Conservation (phyloP, 2,329 filamentous ascomycete species). For the Simplicillium sp. region DNA sequence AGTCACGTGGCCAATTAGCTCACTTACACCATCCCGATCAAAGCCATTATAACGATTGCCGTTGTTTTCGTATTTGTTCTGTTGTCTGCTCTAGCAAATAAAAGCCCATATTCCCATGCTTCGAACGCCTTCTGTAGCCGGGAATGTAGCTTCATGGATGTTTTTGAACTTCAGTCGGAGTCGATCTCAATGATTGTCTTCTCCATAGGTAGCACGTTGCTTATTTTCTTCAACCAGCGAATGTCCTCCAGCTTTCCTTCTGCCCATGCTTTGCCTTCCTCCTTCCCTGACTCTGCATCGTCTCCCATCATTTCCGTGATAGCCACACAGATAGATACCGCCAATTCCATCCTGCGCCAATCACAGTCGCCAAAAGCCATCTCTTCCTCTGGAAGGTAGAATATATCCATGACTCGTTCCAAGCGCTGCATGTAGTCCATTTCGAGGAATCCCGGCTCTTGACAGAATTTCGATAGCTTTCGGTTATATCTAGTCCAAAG, state of each 20-base stretch:
- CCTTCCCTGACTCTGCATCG: conserved; percentile 10
- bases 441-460: conserved; percentile 4
- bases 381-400: conserved; percentile 18
- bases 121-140: too few relatives aligned
- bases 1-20: too few relatives aligned
- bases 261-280: conserved; percentile 14
- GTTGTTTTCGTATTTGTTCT: too few relatives aligned
- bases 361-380: conserved; percentile 12
- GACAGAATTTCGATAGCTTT: conserved; percentile 11
- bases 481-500: conserved; percentile 13
- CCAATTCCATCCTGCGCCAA: conserved; percentile 15
- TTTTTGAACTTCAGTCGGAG: too few relatives aligned
- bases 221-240: conserved; percentile 12
- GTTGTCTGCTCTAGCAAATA: too few relatives aligned
- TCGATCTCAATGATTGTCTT: too few relatives aligned
- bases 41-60: too few relatives aligned
- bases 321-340: conserved; percentile 15
- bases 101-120: too few relatives aligned
- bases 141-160: too few relatives aligned
- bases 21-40: too few relatives aligned
- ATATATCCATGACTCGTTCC: conserved; percentile 12
- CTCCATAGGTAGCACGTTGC: background rate
- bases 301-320: conserved; percentile 15
- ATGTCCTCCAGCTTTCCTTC: conserved; percentile 14
- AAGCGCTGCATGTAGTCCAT: conserved; percentile 13